Evolutionary conservation across 768 basidiomycete genomes (phyloP).

Genomic region (Tricholoma bakamatsutake): DNA sequence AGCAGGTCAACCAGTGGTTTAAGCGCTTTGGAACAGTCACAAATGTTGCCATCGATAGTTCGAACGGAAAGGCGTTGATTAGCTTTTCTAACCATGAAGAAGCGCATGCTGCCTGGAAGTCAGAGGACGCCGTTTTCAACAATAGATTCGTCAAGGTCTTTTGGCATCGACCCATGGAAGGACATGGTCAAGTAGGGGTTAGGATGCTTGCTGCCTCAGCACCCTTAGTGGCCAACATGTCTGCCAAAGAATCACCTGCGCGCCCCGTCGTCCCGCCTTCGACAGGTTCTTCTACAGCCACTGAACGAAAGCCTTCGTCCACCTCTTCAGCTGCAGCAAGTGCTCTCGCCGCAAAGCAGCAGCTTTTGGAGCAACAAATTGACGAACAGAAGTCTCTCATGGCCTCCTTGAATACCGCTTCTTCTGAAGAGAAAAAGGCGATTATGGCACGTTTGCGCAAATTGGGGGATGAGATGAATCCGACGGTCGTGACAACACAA

Average conservation of each 20-base stretch:
- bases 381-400: slow-evolving; percentile 86
- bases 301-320: slow-evolving; percentile 30
- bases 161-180: slow-evolving; percentile 92
- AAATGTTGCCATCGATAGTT: slow-evolving; percentile 82
- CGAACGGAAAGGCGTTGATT: slow-evolving; percentile 74
- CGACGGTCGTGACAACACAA: slow-evolving; percentile 24
- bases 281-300: slow-evolving; percentile 9
- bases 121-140: slow-evolving; percentile 90
- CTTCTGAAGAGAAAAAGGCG: slow-evolving; percentile 68
- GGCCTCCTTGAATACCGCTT: slow-evolving; percentile 56
- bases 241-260: slow-evolving; percentile 26
- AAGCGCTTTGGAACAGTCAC: slow-evolving; percentile 89
- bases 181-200: slow-evolving; percentile 75
- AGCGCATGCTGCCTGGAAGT: slow-evolving; percentile 86
- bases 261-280: slow-evolving; percentile 17
- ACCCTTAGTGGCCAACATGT: slow-evolving; percentile 62
- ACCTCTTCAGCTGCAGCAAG: slow-evolving; percentile 29
- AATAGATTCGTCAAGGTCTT: slow-evolving; percentile 95
- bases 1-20: slow-evolving; percentile 83
- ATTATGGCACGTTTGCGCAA: slow-evolving; percentile 74
- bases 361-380: slow-evolving; percentile 75
- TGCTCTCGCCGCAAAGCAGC: slow-evolving; percentile 68
- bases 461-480: slow-evolving; percentile 75
- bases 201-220: slow-evolving; percentile 81
- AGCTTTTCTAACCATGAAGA: slow-evolving; percentile 81